phyloP scores from a whole-genome alignment of 163 green algal genomes.

The Trebouxiophyceae sp. region DNA sequence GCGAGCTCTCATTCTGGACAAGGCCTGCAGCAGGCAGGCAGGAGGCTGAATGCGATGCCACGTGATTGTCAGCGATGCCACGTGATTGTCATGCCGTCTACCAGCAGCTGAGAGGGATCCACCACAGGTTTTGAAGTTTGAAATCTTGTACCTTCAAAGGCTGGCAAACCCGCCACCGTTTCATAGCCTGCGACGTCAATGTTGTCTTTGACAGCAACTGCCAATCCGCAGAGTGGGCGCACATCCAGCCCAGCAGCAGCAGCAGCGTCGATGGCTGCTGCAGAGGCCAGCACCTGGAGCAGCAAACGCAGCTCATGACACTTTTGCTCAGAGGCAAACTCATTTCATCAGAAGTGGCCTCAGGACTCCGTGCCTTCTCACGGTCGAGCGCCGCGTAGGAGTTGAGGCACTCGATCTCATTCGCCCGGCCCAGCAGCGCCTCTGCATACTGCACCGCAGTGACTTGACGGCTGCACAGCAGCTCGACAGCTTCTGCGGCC shows the following conservation, averaged over 20 bases:
- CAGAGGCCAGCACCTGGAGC: conserved; percentile 12
- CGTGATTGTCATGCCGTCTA: background rate
- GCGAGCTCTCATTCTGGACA: conserved; percentile 6
- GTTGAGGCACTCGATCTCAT: conserved; percentile 10
- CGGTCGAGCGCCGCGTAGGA: conserved; percentile 6
- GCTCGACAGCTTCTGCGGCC: conserved; percentile 9
- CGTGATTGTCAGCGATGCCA: background rate
- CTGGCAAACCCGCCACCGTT: conserved; percentile 13
- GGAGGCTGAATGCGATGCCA: background rate
- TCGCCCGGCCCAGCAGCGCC: background rate
- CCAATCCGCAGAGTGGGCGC: conserved; percentile 15
- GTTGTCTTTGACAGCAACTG: conserved; percentile 23
- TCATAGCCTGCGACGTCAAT: conserved; percentile 20
- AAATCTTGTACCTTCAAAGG: conserved; percentile 8
- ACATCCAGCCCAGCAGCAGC: conserved; percentile 13
- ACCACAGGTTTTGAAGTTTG: background rate
- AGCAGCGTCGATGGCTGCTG: conserved; percentile 9
- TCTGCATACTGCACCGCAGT: conserved; percentile 12
- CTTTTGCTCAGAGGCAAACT: background rate
- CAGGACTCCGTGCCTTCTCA: background rate
- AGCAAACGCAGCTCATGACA: background rate
- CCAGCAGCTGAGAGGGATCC: background rate
- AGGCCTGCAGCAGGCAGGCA: conserved; percentile 1
- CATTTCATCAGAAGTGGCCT: background rate
- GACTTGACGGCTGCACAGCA: conserved; percentile 6